Evolutionary conservation across 2,329 filamentous ascomycete species (phyloP).

Genomic region (Blastomyces silverae): DNA sequence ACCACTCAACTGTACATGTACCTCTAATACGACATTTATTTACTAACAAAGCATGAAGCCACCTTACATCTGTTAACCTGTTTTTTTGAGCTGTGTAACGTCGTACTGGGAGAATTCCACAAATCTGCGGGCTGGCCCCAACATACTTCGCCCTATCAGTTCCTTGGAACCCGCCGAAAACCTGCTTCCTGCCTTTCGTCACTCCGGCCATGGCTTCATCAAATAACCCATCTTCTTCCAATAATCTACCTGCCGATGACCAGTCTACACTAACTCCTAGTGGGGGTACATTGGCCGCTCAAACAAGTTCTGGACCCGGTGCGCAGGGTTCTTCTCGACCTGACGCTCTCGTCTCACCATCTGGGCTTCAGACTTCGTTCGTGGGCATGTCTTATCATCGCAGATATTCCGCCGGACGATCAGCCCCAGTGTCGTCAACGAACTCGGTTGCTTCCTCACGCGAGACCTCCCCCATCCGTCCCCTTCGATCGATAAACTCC

Average conservation of each 20-base stretch:
- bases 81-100: conserved; percentile 10
- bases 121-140: conserved; percentile 14
- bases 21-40: conserved; percentile 3
- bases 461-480: conserved; percentile 43
- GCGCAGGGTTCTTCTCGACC: conserved; percentile 4
- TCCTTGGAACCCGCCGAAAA: background rate
- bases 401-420: conserved; percentile 24
- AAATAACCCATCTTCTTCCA: background rate
- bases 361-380: conserved; percentile 4
- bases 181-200: conserved; percentile 2
- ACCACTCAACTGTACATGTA: background rate
- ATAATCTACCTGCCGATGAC: conserved; percentile 7
- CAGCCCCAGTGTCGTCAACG: conserved; percentile 35
- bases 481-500: conserved; percentile 30
- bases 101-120: background rate
- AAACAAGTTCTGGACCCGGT: conserved; percentile 2
- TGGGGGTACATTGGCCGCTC: conserved; percentile 4
- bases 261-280: background rate
- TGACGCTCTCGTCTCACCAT: conserved; percentile 2
- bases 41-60: conserved; percentile 9
- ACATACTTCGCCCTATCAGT: conserved; percentile 3
- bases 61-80: conserved; percentile 2
- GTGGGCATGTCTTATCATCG: conserved; percentile 10
- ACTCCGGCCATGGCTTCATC: conserved; percentile 3
- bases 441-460: conserved; percentile 45